Evolutionary conservation across 257 asterid species (phyloP), one percentile per base, ranked within the genome.

Genomic region (Echium plantagineum): DNA sequence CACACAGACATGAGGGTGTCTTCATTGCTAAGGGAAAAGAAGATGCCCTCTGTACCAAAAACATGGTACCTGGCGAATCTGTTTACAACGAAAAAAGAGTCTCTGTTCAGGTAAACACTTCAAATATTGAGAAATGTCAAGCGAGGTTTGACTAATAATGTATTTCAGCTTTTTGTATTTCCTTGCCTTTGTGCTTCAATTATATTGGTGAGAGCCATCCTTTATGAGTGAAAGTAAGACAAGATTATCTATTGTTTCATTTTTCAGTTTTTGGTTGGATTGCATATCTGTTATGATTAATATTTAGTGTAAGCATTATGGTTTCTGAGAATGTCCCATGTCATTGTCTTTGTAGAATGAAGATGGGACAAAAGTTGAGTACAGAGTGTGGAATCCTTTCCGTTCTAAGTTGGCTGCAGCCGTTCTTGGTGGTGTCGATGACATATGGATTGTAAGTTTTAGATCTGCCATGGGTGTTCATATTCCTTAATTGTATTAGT

Each of bases 401-500:
- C 91, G 99, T 17, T 93, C 97, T 0, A 93, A 93, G 80, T 75
- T 93, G 72, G 99, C 97, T 46, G 99, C 99, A 63, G 94, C 93
- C 8, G 72, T 86, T 59, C 96, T 93, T 52, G 96, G 96, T 47
- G 97, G 99, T 30, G 91, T 89, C 42, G 99, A 93, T 72, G 80
- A 89, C 28, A 77, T 86, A 20, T 93, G 97, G 99, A 93, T 89
- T 73, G 99, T 93, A 66, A 81, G 99, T 82, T 56, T 28, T 56
- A 10, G 13, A 42, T 42, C 15, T 42, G 6, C 16, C 5, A 1
- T 42, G 15, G 1, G 3, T 24, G 32, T 19, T 12, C 42, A 24
- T 65, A 16, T 26, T 48, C 0, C 30, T 22, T 20, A 20, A 26
- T 8, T 13, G 1, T 51, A 18, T 16, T 19, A 2, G 1, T 6